Evolutionary conservation across 2,329 filamentous ascomycete genomes (phyloP).

Genomic region (Fusarium domesticum): DNA sequence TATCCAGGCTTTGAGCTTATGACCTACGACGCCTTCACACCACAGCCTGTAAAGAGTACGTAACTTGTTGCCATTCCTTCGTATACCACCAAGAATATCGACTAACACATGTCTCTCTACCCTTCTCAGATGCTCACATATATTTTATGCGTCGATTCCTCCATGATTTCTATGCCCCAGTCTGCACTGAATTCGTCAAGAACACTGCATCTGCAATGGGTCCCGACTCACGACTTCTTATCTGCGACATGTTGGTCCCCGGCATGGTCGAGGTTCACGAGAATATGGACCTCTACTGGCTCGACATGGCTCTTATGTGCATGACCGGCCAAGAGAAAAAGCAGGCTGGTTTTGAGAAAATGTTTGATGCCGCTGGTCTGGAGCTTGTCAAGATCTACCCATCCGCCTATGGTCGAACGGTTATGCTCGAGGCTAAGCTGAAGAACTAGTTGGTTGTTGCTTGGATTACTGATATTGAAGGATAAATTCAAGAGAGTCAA

Average conservation of each 20-base stretch:
- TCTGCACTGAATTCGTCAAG: slow-evolving; percentile 31
- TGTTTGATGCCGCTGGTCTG: slow-evolving; percentile 32
- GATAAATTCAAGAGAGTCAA: neutral
- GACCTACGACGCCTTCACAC: slow-evolving; percentile 20
- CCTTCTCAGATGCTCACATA: slow-evolving; percentile 29
- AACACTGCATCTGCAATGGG: slow-evolving; percentile 33
- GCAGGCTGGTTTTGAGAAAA: slow-evolving; percentile 28
- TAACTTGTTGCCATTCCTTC: neutral
- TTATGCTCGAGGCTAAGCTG: slow-evolving; percentile 33
- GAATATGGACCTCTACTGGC: slow-evolving; percentile 31
- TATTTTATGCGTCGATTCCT: slow-evolving; percentile 35
- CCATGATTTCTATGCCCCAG: slow-evolving; percentile 32
- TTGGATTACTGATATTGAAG: neutral
- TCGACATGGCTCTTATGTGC: slow-evolving; percentile 30
- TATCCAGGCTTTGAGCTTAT: slow-evolving; percentile 29
- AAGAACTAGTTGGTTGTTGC: slow-evolving; percentile 5
- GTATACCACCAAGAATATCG: accelerated
- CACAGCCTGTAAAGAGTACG: slow-evolving; percentile 23
- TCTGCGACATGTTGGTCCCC: slow-evolving; percentile 37
- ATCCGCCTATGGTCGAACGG: slow-evolving; percentile 30
- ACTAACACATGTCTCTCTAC: neutral
- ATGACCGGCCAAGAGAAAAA: slow-evolving; percentile 36
- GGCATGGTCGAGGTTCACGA: slow-evolving; percentile 28
- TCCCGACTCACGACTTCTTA: slow-evolving; percentile 32
- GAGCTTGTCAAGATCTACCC: slow-evolving; percentile 35